Evolutionary conservation across 2,329 filamentous ascomycete genomes (phyloP).

Genomic region (Sphaerostilbella broomeana): DNA sequence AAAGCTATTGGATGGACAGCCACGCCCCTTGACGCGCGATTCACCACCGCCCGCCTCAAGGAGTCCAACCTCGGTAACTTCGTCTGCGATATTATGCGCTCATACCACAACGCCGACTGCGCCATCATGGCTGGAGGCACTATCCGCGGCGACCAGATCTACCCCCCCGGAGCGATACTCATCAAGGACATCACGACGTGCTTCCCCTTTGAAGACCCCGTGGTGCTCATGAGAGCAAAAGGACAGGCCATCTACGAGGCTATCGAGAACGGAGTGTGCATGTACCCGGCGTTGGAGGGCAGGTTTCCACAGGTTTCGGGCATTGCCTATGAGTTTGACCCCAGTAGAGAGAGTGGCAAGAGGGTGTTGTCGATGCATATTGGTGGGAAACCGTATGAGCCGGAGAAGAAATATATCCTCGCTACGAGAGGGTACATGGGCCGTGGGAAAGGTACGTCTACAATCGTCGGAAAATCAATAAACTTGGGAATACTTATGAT

Average conservation of each 20-base stretch:
- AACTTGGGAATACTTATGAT: slow-evolving; percentile 14
- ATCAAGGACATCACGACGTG: slow-evolving; percentile 81
- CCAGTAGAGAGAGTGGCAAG: slow-evolving; percentile 50
- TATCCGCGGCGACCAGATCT: slow-evolving; percentile 82
- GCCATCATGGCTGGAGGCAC: slow-evolving; percentile 80
- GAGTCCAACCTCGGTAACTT: slow-evolving; percentile 90
- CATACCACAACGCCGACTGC: slow-evolving; percentile 74
- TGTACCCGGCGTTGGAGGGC: slow-evolving; percentile 75
- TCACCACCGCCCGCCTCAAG: slow-evolving; percentile 67
- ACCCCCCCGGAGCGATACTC: slow-evolving; percentile 69
- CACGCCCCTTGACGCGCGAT: slow-evolving; percentile 76
- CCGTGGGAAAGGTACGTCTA: slow-evolving; percentile 57
- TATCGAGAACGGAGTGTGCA: slow-evolving; percentile 74
- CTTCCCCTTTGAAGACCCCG: slow-evolving; percentile 88
- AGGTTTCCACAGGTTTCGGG: slow-evolving; percentile 84
- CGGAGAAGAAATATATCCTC: slow-evolving; percentile 60
- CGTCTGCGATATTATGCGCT: slow-evolving; percentile 84
- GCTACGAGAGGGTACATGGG: slow-evolving; percentile 86
- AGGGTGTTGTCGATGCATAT: slow-evolving; percentile 60
- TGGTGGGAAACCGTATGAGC: slow-evolving; percentile 53
- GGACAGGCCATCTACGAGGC: slow-evolving; percentile 72
- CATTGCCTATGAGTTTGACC: slow-evolving; percentile 69
- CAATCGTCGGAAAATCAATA: neutral
- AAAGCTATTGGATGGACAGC: slow-evolving; percentile 80
- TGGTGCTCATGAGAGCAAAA: slow-evolving; percentile 66